Base-by-base conservation (phyloP, 495 filamentous ascomycete species). In the Hypoxylon cercidicola region DNA sequence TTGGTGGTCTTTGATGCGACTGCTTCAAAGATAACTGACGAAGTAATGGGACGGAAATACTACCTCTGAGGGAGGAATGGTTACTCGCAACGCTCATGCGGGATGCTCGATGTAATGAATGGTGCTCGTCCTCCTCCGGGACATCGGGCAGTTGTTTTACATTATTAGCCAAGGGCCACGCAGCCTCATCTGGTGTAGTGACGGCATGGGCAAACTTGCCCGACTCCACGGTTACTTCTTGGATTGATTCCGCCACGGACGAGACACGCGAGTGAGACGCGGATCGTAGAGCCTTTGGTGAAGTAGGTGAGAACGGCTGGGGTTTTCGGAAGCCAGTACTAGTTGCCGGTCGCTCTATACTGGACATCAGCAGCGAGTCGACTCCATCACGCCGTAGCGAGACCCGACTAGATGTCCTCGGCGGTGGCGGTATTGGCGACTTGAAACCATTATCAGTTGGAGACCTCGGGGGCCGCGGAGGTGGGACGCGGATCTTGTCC, bases 101-200 rank as follows among this genome's bases (percentile, higher is more conserved):
- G 5, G 77, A 78, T 28, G 57, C 72, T 16, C 70, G 70, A 34
- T 40, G 35, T 10, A 59, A 37, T n/a, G 60, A 32, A 9, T 69
- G 55, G 13, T 67, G 74, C 41, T 93, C 90, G 40, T 88, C 85
- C 68, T 93, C 91, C 72, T 96, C 91, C 2, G 89, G 87, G 10
- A 95, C 90, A 59, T 92, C 82, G 35, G 87, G 81, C 25, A 93
- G 71, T 20, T 85, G 77, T 19, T 78, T 74, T 30, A 83, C 69
- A 30, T 81, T 78, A 55, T 76, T 73, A 20, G 82, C 72, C 49
- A 85, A 69, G 23, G 79, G 72, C 69, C 79, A 80, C 45, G 81
- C 74, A 21, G 79, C 71, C 41, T 87, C 82, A 19, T 85, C 81
- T 0, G 79, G 74, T 0, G 84, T 77, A 50, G 80, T 78, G 44